A percentile compares a stretch with the other conserved stretches of the same genome.
Evolutionary conservation across 2,329 filamentous ascomycete species (phyloP).

Genomic region (Cercospora sp.): DNA sequence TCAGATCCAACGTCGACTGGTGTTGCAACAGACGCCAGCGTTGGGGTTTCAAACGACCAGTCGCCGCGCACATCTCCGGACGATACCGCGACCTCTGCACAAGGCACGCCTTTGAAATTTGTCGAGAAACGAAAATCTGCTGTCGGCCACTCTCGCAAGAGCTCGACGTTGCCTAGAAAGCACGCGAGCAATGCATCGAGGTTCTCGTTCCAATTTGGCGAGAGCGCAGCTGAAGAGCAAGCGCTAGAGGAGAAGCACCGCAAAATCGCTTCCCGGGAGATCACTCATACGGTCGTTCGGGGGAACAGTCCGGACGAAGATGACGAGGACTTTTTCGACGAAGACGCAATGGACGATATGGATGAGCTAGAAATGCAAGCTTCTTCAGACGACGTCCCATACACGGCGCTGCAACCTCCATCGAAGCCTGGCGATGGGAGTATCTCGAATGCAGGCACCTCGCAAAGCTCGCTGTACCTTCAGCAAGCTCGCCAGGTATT

Average conservation of each 20-base stretch:
- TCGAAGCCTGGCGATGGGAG: conserved; percentile 14
- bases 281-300: conserved; percentile 15
- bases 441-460: conserved; percentile 3
- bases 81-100: conserved; percentile 19
- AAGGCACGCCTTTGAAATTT: conserved; percentile 24
- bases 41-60: background rate
- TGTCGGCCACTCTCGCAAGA: conserved; percentile 33
- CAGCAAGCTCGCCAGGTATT: conserved; percentile 27
- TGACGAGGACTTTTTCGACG: conserved; percentile 42
- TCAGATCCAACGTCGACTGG: background rate
- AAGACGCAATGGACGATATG: conserved; percentile 47
- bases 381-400: conserved; percentile 11
- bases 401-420: conserved; percentile 5
- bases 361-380: conserved; percentile 47
- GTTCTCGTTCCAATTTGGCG: conserved; percentile 80
- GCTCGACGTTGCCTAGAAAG: conserved; percentile 42
- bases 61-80: background rate
- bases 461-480: conserved; percentile 25
- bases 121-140: conserved; percentile 36
- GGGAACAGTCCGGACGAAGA: conserved; percentile 31
- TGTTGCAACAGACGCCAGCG: background rate
- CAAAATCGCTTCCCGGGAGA: conserved; percentile 23
- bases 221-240: conserved; percentile 64
- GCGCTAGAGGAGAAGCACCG: conserved; percentile 69
- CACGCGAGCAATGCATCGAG: conserved; percentile 68